Evolutionary conservation across 768 basidiomycete genomes (phyloP), one percentile per base, ranked within the genome.

Genomic region (Panus rudis): DNA sequence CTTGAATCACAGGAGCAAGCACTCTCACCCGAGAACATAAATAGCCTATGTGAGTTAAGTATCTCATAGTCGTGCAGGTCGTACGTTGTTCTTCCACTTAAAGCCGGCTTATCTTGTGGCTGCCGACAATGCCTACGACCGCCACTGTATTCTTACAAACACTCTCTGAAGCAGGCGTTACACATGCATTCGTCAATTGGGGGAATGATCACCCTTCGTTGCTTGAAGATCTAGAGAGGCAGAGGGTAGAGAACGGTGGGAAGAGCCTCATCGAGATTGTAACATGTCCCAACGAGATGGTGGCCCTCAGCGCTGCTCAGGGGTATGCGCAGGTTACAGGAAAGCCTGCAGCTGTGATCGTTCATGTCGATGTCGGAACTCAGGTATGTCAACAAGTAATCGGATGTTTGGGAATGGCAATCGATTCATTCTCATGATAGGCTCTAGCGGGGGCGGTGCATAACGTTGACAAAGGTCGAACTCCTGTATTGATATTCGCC

Each of bases 201-300:
- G 84, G 84, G 1, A 81, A 79, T 1, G 84, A 87, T 51, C 84
- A 86, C 51, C 79, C 82, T 0, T 82, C 76, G 0, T 57, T 87
- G 12, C 68, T 86, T 20, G 84, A 85, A 51, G 84, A 84, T 23
- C 68, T 87, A 8, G 72, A 74, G 42, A 65, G 78, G 16, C 78
- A 82, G 47, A 68, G 76, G 2, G 54, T 58, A 4, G 58, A 63
- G 42, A 42, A 52, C 5, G 67, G 68, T 1, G 60, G 57, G 21
- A 48, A 58, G 17, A 72, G 73, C 1, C 41, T 60, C 3, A 67
- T 73, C n/a, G 58, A 68, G 45, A 71, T 87, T 37, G 64, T 86
- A 17, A 84, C 77, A 2, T 81, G 78, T 45, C 83, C 84, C 0
- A 84, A 83, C 44, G 84, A 87, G 53, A 84, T 84, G 78, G 84